Base-by-base conservation (phyloP, 2,329 filamentous ascomycete genomes). In the Phialophora chinensis region DNA sequence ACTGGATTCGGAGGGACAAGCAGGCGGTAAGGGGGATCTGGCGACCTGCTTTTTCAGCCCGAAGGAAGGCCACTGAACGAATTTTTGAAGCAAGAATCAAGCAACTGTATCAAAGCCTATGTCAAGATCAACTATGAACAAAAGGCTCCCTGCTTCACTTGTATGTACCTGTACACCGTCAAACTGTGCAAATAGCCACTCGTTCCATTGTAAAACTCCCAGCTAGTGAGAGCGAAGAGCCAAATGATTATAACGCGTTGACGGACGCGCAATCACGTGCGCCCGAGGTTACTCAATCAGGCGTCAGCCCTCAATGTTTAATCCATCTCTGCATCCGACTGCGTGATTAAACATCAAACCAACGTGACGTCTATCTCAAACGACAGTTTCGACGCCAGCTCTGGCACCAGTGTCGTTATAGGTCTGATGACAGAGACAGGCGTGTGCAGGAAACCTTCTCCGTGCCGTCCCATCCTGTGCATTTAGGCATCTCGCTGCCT, bases 1-100 rank as follows among this genome's bases (percentile, higher is more conserved):
- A 81, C 79, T 38, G 81, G 81, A 1, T 82, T 83, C 73, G 81
- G 81, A 27, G 80, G 80, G 14, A 82, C 80, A 2, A 77, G 75
- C 52, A 75, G 79, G 55, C 75, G 79, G 58, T 81, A 68, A 69
- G 73, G 49, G 27, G 35, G 27, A 50, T 17, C 29, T 31, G 29
- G 31, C 38, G 10, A 44, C 6, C 42, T 7, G 4, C 17, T 7
- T 44, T n/a, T 20, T 11, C 17, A 6, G 38, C 38, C 38, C 5
- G 2, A 0, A 44, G 38, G 17, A 20, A 44, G 17, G 38, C 38
- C 17, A 4, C 3, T n/a, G 38, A 8, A 20, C n/a, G 38, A n/a
- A n/a, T 7, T 7, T 44, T n/a, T 2, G 38, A 2, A 7, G 14
- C 17, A 44, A 17, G 38, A 44, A 7, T 7, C 42, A 23, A 11